Percentiles rank a stretch among this genome's conserved stretches.
Conservation (phyloP, 768 basidiomycete species). For the Cyathus striatus region DNA sequence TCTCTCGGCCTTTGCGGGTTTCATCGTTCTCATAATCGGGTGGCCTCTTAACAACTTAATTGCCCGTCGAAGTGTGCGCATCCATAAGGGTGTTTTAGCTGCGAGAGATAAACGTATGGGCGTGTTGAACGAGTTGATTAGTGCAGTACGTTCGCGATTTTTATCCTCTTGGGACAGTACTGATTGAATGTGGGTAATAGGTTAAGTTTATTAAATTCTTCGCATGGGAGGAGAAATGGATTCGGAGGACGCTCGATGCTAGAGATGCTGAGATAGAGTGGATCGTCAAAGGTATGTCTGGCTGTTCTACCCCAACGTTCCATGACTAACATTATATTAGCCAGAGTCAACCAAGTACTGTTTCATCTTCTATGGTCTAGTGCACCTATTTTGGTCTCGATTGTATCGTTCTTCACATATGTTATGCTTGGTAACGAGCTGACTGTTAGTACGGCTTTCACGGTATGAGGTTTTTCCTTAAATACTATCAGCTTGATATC, state of each 20-base stretch:
- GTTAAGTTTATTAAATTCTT: constrained; percentile 83
- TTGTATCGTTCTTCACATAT: constrained; percentile 73
- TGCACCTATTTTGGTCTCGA: constrained; percentile 76
- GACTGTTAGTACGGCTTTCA: constrained; percentile 79
- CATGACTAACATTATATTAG: constrained; percentile 20
- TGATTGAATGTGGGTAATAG: constrained; percentile 17
- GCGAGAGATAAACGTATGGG: constrained; percentile 79
- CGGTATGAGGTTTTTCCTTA: constrained; percentile 42
- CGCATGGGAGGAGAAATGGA: constrained; percentile 79
- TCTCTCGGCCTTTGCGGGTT: constrained; percentile 70
- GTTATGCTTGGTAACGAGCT: constrained; percentile 70
- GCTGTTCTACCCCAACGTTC: neutral
- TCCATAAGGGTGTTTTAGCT: constrained; percentile 52
- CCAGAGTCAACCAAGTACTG: constrained; percentile 65
- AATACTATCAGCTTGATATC: neutral
- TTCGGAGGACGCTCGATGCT: constrained; percentile 55
- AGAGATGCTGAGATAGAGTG: constrained; percentile 69
- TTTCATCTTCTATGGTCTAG: constrained; percentile 70
- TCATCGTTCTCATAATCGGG: constrained; percentile 57
- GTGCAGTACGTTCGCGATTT: constrained; percentile 36
- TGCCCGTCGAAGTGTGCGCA: constrained; percentile 52
- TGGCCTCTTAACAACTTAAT: constrained; percentile 72
- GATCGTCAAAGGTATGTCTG: constrained; percentile 61
- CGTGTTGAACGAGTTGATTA: constrained; percentile 73
- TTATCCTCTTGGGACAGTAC: neutral